These are phyloP conservation scores for Gryganskiella cystojenkinii DNA, from an alignment of 192 early-diverging fungal genomes.

Conservation along the genomic window DNA sequence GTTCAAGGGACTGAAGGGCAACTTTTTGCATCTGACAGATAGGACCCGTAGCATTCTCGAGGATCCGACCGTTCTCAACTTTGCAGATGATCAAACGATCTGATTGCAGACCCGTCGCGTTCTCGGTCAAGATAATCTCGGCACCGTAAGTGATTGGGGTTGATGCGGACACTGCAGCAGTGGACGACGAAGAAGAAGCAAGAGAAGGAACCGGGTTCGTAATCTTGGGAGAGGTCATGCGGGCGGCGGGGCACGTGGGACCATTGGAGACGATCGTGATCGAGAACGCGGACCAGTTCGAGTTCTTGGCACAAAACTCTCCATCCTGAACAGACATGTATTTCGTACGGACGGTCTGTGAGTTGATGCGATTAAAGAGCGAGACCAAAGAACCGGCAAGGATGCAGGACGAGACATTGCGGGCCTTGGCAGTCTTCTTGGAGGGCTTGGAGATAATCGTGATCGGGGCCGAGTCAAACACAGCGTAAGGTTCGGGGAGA, in stretches of 20 bases:
- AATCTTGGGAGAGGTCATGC: conserved; percentile 18
- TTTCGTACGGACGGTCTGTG: conserved; percentile 90
- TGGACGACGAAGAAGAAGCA: conserved; percentile 24
- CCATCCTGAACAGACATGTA: conserved; percentile 75
- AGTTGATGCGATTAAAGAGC: conserved; percentile 92
- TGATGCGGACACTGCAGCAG: too few relatives aligned
- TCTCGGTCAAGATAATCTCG: conserved; percentile 76
- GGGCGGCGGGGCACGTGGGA: conserved; percentile 12
- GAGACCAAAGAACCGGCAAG: conserved; percentile 79
- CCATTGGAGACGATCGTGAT: conserved; percentile 61
- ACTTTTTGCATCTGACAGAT: conserved; percentile 91
- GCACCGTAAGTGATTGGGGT: conserved; percentile 77
- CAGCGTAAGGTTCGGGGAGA: conserved; percentile 59
- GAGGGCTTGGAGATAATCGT: conserved; percentile 93
- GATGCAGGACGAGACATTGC: conserved; percentile 82
- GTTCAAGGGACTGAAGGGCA: conserved; percentile 63
- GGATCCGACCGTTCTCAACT: conserved; percentile 79
- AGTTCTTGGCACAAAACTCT: conserved; percentile 69
- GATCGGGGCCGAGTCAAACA: conserved; percentile 78
- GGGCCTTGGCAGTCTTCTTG: conserved; percentile 89
- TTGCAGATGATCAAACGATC: conserved; percentile 81
- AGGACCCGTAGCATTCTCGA: conserved; percentile 69
- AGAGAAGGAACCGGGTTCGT: conserved; percentile 24
- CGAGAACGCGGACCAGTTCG: conserved; percentile 72
- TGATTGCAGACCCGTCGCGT: conserved; percentile 69